A percentile compares a stretch with the other conserved stretches of the same genome.
Evolutionary conservation across 306 rosid species (phyloP).

Genomic region (Castanea sativa): DNA sequence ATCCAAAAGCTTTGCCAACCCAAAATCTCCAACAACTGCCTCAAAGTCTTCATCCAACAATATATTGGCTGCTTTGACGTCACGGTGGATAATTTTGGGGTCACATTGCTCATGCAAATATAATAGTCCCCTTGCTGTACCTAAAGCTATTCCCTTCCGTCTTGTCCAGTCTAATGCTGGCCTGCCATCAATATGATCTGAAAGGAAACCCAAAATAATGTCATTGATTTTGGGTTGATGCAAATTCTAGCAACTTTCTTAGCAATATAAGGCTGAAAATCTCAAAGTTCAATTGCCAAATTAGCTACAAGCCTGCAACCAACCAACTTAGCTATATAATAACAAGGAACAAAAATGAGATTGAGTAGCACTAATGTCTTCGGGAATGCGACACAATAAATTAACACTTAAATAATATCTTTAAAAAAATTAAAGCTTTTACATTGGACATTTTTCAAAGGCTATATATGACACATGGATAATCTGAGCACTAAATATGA

Average conservation of each 20-base stretch:
- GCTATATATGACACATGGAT: not conserved
- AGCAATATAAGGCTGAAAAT: not conserved
- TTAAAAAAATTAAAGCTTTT: not conserved
- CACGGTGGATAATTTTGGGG: slow-evolving; percentile 95
- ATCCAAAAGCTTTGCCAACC: slow-evolving; percentile 96
- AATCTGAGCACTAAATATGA: not conserved
- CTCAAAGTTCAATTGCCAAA: not conserved
- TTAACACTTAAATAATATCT: not conserved
- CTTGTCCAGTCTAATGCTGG: slow-evolving; percentile 90
- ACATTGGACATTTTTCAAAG: not conserved
- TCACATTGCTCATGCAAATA: slow-evolving; percentile 98
- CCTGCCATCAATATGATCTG: slow-evolving; percentile 72
- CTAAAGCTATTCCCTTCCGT: slow-evolving; percentile 93
- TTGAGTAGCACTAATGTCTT: not conserved
- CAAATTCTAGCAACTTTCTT: slow-evolving; percentile 3
- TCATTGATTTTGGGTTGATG: not conserved
- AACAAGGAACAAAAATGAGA: not conserved
- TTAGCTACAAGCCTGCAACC: not conserved
- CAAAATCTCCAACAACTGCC: slow-evolving; percentile 98
- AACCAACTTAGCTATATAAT: not conserved
- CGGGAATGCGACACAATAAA: not conserved
- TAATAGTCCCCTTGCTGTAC: slow-evolving; percentile 95
- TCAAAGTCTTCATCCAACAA: slow-evolving; percentile 93
- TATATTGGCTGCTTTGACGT: slow-evolving; percentile 96
- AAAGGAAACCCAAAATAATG: slow-evolving; percentile 30